Conservation (phyloP, 2,329 filamentous ascomycete species). For the Colletotrichum cordylinicola region DNA sequence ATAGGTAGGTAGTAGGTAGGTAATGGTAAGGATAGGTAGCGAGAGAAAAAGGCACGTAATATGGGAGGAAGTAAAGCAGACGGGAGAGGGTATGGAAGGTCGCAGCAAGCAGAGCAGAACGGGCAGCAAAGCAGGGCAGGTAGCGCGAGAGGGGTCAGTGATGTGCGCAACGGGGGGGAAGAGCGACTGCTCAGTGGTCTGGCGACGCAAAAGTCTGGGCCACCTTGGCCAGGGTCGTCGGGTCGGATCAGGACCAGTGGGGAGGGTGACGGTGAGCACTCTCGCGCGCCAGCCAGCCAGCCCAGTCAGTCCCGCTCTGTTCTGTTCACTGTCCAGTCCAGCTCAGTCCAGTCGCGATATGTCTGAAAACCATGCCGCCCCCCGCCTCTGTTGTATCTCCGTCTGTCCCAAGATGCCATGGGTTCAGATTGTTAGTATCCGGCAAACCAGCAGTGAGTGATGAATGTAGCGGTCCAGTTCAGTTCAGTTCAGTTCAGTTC, state of each 20-base stretch:
- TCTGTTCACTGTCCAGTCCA: not conserved
- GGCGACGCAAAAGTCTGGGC: conserved; percentile 3
- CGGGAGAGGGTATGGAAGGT: not conserved
- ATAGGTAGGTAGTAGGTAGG: not conserved
- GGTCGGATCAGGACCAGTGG: not conserved
- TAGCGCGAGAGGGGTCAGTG: conserved; percentile 7
- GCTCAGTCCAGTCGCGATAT: not conserved
- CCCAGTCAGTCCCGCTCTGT: not conserved
- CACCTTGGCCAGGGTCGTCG: conserved; percentile 10
- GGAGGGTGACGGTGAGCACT: not conserved
- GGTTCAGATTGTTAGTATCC: not conserved
- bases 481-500: not conserved
- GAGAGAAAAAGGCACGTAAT: not conserved
- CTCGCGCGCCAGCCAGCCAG: not conserved
- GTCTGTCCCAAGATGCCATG: not conserved
- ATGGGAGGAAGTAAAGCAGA: not conserved
- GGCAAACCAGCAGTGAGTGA: not conserved
- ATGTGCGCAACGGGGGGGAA: not conserved
- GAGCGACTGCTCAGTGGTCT: not conserved
- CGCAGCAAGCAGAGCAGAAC: not conserved
- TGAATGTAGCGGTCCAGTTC: not conserved
- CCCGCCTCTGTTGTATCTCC: not conserved
- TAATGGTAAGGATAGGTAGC: not conserved
- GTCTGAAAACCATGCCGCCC: not conserved
- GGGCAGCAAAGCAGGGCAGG: not conserved